phyloP scores from a whole-genome alignment of 768 basidiomycete genomes.

The Pisolithus sp. region DNA sequence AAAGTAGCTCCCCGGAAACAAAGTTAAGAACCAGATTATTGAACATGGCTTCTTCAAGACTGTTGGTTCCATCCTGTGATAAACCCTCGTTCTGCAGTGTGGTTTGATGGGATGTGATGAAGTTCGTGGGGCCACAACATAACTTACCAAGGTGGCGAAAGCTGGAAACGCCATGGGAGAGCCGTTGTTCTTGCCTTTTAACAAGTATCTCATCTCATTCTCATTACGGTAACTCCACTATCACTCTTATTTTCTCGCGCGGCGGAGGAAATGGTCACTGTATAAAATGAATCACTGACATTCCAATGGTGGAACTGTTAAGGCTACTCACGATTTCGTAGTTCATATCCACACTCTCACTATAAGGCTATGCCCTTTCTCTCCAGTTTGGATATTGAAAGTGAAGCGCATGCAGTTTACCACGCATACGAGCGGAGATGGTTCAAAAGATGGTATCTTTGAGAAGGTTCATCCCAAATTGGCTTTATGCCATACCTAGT shows the following conservation, averaged over 20 bases:
- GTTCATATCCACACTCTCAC: conserved; percentile 21
- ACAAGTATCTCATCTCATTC: conserved; percentile 11
- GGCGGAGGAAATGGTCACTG: background rate
- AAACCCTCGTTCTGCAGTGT: background rate
- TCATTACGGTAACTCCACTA: background rate
- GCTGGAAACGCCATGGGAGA: conserved; percentile 41
- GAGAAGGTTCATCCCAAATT: conserved; percentile 3
- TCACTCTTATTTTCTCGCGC: background rate
- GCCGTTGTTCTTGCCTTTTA: conserved; percentile 41
- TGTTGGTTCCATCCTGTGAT: background rate
- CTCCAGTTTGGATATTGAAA: too few relatives aligned
- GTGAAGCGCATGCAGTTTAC: background rate
- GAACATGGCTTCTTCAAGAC: conserved; percentile 8
- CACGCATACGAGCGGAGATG: background rate
- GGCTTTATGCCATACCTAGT: conserved; percentile 5
- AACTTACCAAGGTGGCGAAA: conserved; percentile 35
- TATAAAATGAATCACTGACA: background rate
- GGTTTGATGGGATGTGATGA: too few relatives aligned
- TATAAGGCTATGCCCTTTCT: background rate
- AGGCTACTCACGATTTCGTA: conserved; percentile 10
- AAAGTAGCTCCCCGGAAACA: conserved; percentile 6
- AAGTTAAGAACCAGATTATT: conserved; percentile 9
- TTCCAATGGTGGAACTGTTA: background rate
- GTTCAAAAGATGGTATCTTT: too few relatives aligned
- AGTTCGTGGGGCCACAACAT: conserved; percentile 42